phyloP scores from a whole-genome alignment of 176 grass and related monocot genomes.

The Cenchrus americanus region DNA sequence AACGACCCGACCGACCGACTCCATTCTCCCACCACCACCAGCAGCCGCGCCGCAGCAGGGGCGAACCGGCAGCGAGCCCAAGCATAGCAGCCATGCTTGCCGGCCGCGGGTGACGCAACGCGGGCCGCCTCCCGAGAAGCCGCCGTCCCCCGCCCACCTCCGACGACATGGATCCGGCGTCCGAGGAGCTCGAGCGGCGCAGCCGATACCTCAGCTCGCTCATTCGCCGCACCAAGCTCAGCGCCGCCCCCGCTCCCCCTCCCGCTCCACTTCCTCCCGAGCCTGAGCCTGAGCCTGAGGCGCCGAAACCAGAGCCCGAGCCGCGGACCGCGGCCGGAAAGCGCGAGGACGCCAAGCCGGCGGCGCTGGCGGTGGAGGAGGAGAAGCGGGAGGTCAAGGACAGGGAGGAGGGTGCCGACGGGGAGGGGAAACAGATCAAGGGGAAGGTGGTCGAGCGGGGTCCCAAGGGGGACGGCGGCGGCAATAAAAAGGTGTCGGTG shows the following conservation, averaged over 20 bases:
- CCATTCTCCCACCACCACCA: not conserved
- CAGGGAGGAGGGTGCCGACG: not conserved
- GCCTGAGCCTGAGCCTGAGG: not conserved
- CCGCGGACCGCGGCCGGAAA: not conserved
- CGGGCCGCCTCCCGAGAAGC: not conserved
- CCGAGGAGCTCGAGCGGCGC: conserved; percentile 89
- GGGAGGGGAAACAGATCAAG: conserved; percentile 20
- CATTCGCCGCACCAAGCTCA: conserved; percentile 77
- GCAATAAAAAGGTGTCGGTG: conserved; percentile 40
- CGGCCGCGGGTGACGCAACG: not conserved
- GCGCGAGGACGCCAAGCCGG: conserved; percentile 18
- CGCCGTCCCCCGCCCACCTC: not conserved
- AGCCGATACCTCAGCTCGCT: conserved; percentile 86
- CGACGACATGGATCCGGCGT: conserved; percentile 65
- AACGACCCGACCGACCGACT: conserved; percentile 13
- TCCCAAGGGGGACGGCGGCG: conserved; percentile 8
- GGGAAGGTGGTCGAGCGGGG: conserved; percentile 15
- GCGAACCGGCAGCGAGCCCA: not conserved
- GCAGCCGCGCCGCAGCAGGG: not conserved
- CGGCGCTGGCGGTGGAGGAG: conserved; percentile 10
- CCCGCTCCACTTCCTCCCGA: not conserved
- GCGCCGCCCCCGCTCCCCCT: conserved; percentile 33
- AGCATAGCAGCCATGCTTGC: not conserved
- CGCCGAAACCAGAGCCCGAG: conserved; percentile 8
- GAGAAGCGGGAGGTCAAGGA: conserved; percentile 36